Evolutionary conservation across 331 rosid genomes (phyloP).

Genomic region (Malus hybrid): DNA sequence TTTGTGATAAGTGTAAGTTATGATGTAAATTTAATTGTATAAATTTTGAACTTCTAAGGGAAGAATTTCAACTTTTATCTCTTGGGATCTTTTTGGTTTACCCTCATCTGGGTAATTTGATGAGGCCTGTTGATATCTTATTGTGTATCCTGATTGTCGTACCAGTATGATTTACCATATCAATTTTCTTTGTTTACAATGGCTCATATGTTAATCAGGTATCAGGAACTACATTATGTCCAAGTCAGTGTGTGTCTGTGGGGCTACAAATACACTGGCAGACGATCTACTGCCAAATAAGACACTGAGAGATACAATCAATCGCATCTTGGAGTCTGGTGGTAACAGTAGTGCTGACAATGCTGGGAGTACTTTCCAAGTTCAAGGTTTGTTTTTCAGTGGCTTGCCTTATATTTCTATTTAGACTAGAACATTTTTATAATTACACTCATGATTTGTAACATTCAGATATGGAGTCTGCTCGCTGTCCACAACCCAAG

Average conservation of each 20-base stretch:
- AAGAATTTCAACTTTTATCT: not conserved
- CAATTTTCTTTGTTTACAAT: not conserved
- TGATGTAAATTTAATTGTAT: not conserved
- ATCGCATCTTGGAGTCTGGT: conserved; percentile 87
- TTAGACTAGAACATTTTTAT: not conserved
- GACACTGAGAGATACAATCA: conserved; percentile 87
- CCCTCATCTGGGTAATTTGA: not conserved
- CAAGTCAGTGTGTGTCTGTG: conserved; percentile 68
- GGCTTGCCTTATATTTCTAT: conserved; percentile 1
- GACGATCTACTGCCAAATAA: conserved; percentile 95
- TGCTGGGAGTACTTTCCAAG: conserved; percentile 76
- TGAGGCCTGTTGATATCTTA: not conserved
- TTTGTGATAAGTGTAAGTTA: conserved; percentile 84
- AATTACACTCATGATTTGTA: not conserved
- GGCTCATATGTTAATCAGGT: conserved; percentile 39
- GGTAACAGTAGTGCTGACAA: conserved; percentile 97
- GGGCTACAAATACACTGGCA: conserved; percentile 81
- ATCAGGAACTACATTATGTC: conserved; percentile 76
- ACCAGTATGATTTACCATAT: not conserved
- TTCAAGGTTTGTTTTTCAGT: conserved; percentile 64
- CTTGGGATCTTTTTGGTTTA: not conserved
- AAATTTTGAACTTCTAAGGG: not conserved
- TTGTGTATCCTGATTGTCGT: not conserved
- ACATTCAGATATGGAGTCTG: conserved; percentile 87
- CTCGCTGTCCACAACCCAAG: conserved; percentile 74